Evolutionary conservation across 2,329 filamentous ascomycete genomes (phyloP), one percentile per base, ranked within the genome.

Genomic region (Ophiocordyceps camponoti-rufipedis): DNA sequence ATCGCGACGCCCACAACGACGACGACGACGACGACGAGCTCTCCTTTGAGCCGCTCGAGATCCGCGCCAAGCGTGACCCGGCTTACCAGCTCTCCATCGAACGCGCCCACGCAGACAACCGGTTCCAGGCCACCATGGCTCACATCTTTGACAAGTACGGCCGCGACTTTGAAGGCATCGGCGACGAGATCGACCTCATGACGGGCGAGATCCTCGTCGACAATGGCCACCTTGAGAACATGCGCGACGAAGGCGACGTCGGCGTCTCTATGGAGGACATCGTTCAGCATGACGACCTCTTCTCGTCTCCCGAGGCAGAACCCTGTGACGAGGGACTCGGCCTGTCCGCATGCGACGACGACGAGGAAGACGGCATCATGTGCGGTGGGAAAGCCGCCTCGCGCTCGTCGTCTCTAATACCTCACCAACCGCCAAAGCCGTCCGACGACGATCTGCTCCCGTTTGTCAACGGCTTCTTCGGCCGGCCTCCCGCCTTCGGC

Each of bases 61-160:
- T 72, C 46, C 62, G 65, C 42, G 58, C 63, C 23, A 62, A 63
- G 41, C 67, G 70, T 31, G 69, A 78, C 48, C 68, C 73, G 14
- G 66, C 71, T 44, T 68, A 71, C 49, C 70, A 77, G 46, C 64
- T 86, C 14, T 68, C 77, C 42, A 66, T 73, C 48, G 77, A 74
- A 43, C 74, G 82, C 51, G 72, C 75, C 44, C 70, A 72, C 46
- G 83, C 86, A 47, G 79, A 85, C 49, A 66, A 71, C 50, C 78
- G 78, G 48, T 72, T 94, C 39, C 89, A 91, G 59, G 80, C 78
- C n/a, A 78, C 78, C 5, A 91, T 94, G 58, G 87, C 94, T 57
- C 69, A 75, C 46, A 94, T 96, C 46, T 94, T 94, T 58, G 75
- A 82, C 49, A 95, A 94, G 60, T 95, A 94, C 59, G 79, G 73